Base-by-base conservation (phyloP, 75 land plant genomes). In the Selaginella moellendorffii region DNA sequence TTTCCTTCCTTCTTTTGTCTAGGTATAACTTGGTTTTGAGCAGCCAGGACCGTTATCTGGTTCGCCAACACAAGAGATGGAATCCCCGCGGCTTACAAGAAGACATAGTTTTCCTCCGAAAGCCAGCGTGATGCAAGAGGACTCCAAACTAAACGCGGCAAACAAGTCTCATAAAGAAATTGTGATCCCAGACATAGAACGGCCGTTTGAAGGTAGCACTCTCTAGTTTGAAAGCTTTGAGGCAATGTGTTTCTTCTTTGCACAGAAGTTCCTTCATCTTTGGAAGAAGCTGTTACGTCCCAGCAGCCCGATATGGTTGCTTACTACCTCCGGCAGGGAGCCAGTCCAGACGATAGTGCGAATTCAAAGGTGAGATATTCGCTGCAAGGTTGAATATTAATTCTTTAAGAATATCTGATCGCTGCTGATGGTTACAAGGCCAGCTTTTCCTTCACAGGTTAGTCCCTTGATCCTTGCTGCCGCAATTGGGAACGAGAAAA, bases 391-490 rank as follows among this genome's bases (percentile, higher is more conserved):
- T n/a, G n/a, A n/a, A n/a, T n/a, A n/a, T n/a, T n/a, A n/a, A n/a
- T n/a, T n/a, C n/a, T n/a, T n/a, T n/a, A n/a, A n/a, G n/a, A n/a
- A n/a, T n/a, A n/a, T n/a, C n/a, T n/a, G n/a, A n/a, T n/a, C n/a
- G n/a, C n/a, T n/a, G n/a, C n/a, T n/a, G n/a, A n/a, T n/a, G n/a
- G n/a, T n/a, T n/a, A n/a, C n/a, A n/a, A n/a, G n/a, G n/a, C n/a
- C n/a, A n/a, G n/a, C n/a, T n/a, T n/a, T n/a, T 36, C 14, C 46
- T 14, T 36, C 5, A 14, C 46, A 36, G 46, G 46, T 36, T 36
- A 36, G 46, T 14, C 72, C 72, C 22, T 31, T 74, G 64, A 62
- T 74, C 17, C 54, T 63, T 68, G 76, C 76, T 24, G 76, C 65
- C 18, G 30, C 42, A 30, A 62, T 66, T 12, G 76, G 76, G 26